Conservation (phyloP, 2,329 filamentous ascomycete species). For the Xylogone sp. region DNA sequence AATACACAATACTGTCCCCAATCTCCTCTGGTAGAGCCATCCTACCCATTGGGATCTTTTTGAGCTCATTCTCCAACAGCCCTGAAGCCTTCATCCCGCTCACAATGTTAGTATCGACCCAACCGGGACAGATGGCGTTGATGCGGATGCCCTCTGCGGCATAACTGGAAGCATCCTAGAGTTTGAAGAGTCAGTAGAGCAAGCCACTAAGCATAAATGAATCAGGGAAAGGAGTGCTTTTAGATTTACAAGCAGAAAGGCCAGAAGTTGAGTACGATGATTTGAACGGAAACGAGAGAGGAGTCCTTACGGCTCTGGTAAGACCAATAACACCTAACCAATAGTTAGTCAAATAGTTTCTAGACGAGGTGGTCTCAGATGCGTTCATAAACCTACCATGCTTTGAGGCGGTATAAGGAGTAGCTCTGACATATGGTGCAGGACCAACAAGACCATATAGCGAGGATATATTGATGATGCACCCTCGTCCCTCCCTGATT, state of each 20-base stretch:
- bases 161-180: conserved; percentile 47
- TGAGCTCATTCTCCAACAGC: conserved; percentile 34
- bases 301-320: conserved; percentile 4
- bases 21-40: conserved; percentile 48
- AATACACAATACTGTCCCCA: conserved; percentile 46
- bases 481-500: conserved; percentile 38
- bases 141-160: conserved; percentile 49
- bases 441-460: conserved; percentile 46
- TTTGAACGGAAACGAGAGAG: not conserved
- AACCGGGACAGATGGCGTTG: conserved; percentile 58
- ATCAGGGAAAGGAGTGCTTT: no score
- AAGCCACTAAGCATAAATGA: conserved; percentile 5
- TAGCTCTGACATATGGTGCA: conserved; percentile 31
- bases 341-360: not conserved
- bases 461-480: conserved; percentile 51
- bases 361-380: not conserved
- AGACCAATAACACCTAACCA: conserved; percentile 5
- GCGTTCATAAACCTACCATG: conserved; percentile 42
- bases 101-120: conserved; percentile 39
- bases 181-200: not conserved
- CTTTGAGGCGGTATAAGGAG: conserved; percentile 48
- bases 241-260: no score
- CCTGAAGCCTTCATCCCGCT: conserved; percentile 22
- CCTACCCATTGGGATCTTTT: conserved; percentile 43
- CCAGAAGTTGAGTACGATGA: no score